Evolutionary conservation across 306 rosid species (phyloP).

Genomic region (Senna tora): DNA sequence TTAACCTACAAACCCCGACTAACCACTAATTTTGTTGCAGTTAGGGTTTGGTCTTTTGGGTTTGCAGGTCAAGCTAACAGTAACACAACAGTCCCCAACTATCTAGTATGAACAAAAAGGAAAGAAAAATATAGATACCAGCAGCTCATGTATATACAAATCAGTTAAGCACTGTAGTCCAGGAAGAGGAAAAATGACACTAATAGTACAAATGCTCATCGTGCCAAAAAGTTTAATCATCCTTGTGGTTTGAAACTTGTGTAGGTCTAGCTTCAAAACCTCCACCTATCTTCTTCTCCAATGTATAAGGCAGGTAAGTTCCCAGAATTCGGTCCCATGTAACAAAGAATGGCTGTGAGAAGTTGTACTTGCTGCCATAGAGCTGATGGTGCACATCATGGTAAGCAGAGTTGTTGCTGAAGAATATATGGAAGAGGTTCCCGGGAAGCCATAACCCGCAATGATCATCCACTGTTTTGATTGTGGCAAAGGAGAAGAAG

Average conservation of each 20-base stretch:
- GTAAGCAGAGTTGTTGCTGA: slow-evolving; percentile 83
- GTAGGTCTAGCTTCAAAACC: slow-evolving; percentile 76
- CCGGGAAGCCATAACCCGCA: slow-evolving; percentile 91
- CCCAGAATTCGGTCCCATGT: slow-evolving; percentile 88
- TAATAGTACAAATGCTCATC: slow-evolving; percentile 53
- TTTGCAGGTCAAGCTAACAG: not conserved
- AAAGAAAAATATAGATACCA: slow-evolving; percentile 45
- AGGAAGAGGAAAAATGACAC: slow-evolving; percentile 43
- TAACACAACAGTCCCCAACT: not conserved
- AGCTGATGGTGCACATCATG: slow-evolving; percentile 96
- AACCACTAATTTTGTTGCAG: not conserved
- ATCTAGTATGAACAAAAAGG: slow-evolving; percentile 33
- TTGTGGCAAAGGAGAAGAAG: slow-evolving; percentile 94
- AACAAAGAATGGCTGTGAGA: slow-evolving; percentile 90
- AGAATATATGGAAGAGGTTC: slow-evolving; percentile 74
- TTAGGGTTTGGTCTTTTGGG: not conserved
- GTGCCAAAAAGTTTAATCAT: slow-evolving; percentile 48
- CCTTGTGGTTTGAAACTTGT: slow-evolving; percentile 53
- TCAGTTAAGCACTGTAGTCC: slow-evolving; percentile 50
- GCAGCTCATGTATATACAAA: slow-evolving; percentile 67
- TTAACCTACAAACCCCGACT: not conserved
- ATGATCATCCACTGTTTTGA: slow-evolving; percentile 93
- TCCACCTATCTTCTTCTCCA: slow-evolving; percentile 76
- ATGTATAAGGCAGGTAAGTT: slow-evolving; percentile 81
- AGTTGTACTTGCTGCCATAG: slow-evolving; percentile 88